Evolutionary conservation across 139 green algal genomes (phyloP).

Genomic region (Chlamydomonas applanata): DNA sequence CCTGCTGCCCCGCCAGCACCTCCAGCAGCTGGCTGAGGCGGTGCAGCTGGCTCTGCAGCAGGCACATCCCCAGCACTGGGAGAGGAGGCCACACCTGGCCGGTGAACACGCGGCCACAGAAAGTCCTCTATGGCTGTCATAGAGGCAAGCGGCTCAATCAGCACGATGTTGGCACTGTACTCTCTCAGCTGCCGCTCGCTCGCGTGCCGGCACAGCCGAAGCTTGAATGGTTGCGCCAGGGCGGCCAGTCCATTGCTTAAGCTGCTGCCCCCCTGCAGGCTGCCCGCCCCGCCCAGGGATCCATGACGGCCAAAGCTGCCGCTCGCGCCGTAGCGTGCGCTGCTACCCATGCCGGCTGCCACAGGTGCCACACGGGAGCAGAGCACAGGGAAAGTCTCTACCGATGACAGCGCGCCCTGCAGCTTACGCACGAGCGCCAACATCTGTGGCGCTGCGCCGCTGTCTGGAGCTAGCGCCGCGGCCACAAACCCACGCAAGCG

Average conservation of each 20-base stretch:
- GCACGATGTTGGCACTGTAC: constrained; percentile 87
- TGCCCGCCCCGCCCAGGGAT: constrained; percentile 9
- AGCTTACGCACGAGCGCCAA: constrained; percentile 74
- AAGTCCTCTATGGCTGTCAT: constrained; percentile 95
- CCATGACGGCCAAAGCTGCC: background rate
- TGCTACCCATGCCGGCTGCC: background rate
- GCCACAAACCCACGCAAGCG: constrained; percentile 60
- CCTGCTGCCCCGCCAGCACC: constrained; percentile 1
- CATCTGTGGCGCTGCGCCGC: constrained; percentile 43
- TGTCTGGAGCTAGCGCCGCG: constrained; percentile 26
- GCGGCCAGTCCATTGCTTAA: constrained; percentile 65
- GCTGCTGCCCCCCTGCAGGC: constrained; percentile 25
- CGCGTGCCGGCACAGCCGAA: constrained; percentile 69
- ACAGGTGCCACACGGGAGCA: constrained; percentile 25
- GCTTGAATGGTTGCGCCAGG: constrained; percentile 90
- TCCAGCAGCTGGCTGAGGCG: background rate
- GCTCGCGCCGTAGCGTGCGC: constrained; percentile 17
- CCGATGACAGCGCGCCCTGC: constrained; percentile 66
- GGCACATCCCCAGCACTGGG: constrained; percentile 4
- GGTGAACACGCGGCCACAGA: constrained; percentile 78
- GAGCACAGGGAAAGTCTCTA: constrained; percentile 80
- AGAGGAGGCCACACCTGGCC: background rate
- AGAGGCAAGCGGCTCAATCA: constrained; percentile 95
- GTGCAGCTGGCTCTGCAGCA: constrained; percentile 3
- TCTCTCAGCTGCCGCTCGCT: constrained; percentile 59